These are phyloP conservation scores for Podosphaera aphanis DNA, from an alignment of 2,329 filamentous ascomycete species.

Conservation along the genomic window DNA sequence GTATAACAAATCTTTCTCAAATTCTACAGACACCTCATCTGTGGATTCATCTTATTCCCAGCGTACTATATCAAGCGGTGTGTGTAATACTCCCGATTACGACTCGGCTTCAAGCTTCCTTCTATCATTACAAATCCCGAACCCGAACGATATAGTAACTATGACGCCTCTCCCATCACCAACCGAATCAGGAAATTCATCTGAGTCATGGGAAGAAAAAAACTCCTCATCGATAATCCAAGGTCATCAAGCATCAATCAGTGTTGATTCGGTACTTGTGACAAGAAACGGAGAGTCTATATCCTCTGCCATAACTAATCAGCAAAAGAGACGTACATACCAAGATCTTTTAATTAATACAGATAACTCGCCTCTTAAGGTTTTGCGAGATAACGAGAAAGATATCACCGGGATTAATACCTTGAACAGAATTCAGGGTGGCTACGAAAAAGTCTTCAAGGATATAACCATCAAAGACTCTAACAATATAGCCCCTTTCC, in stretches of 20 bases:
- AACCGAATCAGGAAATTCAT: conserved; percentile 38
- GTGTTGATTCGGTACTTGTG: conserved; percentile 25
- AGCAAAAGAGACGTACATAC: conserved; percentile 34
- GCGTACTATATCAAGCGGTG: conserved; percentile 17
- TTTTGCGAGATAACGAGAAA: conserved; percentile 8
- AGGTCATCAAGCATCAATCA: conserved; percentile 19
- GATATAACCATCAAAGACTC: conserved; percentile 50
- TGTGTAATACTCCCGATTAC: conserved; percentile 19
- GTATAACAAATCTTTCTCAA: too few species aligned
- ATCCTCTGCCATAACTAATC: conserved; percentile 25
- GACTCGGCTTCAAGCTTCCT: conserved; percentile 38
- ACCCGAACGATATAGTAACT: conserved; percentile 53
- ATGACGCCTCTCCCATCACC: conserved; percentile 62
- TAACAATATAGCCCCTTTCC: conserved; percentile 27
- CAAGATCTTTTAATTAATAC: conserved; percentile 19
- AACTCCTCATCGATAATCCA: conserved; percentile 23
- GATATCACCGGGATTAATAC: conserved; percentile 23
- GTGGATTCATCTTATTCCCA: too few species aligned
- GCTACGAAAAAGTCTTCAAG: conserved; percentile 56
- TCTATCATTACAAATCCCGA: conserved; percentile 50
- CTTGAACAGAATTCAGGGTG: conserved; percentile 67
- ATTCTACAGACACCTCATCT: too few species aligned
- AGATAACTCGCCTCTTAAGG: conserved; percentile 7
- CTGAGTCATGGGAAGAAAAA: conserved; percentile 40
- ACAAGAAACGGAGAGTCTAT: conserved; percentile 28